These are phyloP conservation scores for Lyophyllum decastes DNA, from an alignment of 768 basidiomycete genomes.

Conservation along the genomic window DNA sequence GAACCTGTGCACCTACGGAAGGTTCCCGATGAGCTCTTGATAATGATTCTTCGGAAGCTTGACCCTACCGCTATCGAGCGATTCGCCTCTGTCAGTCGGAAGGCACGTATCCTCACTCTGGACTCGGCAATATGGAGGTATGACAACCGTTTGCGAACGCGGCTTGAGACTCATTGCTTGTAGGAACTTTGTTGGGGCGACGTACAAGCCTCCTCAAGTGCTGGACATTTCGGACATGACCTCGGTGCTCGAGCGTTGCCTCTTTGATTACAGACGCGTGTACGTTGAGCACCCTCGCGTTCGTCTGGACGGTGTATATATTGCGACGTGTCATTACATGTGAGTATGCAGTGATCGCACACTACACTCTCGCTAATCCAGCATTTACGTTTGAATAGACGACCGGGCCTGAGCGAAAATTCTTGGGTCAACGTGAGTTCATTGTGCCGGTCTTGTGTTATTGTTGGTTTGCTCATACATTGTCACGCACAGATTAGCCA, in stretches of 20 bases:
- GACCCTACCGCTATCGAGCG: conserved; percentile 73
- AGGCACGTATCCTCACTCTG: conserved; percentile 70
- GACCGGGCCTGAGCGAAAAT: conserved; percentile 78
- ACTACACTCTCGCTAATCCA: not conserved
- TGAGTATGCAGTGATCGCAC: conserved; percentile 35
- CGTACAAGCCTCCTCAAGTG: conserved; percentile 80
- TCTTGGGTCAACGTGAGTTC: conserved; percentile 82
- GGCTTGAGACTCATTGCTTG: not conserved
- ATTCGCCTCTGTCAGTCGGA: conserved; percentile 73
- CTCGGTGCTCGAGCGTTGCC: conserved; percentile 51
- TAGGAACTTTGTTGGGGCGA: conserved; percentile 63
- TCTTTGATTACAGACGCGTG: conserved; percentile 69
- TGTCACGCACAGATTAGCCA: conserved; percentile 61
- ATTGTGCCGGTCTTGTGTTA: conserved; percentile 2
- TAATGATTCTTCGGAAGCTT: conserved; percentile 65
- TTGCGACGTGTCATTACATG: conserved; percentile 89
- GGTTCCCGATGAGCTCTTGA: conserved; percentile 78
- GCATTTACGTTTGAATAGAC: conserved; percentile 38
- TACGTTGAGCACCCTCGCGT: conserved; percentile 86
- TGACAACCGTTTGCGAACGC: conserved; percentile 13
- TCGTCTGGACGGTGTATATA: conserved; percentile 87
- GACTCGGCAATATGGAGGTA: conserved; percentile 80
- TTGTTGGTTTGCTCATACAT: conserved; percentile 8
- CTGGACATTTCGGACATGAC: conserved; percentile 48
- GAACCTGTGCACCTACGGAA: conserved; percentile 52